Evolutionary conservation across 2,329 filamentous ascomycete genomes (phyloP).

Genomic region (Magnaporthales sp.): DNA sequence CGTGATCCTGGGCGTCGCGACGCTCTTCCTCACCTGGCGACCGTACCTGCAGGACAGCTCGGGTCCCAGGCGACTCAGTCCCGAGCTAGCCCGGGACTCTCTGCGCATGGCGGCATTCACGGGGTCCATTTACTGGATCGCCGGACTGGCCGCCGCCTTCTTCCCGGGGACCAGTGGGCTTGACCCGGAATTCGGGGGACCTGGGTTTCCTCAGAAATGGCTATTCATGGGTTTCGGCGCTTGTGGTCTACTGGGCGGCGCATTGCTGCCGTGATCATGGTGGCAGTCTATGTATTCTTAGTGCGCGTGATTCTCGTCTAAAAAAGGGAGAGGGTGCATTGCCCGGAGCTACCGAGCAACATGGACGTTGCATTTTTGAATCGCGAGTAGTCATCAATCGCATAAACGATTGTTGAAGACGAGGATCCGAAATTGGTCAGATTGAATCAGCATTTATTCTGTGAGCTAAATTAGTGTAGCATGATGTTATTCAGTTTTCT

Average conservation of each 20-base stretch:
- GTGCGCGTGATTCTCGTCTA: too few species aligned
- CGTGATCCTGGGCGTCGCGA: slow-evolving; percentile 26
- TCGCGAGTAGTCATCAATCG: not conserved
- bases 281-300: too few species aligned
- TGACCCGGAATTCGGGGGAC: slow-evolving; percentile 33
- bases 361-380: too few species aligned
- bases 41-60: slow-evolving; percentile 9
- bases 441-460: not conserved
- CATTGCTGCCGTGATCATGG: slow-evolving; percentile 2
- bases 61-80: slow-evolving; percentile 8
- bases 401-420: not conserved
- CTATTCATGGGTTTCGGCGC: slow-evolving; percentile 20
- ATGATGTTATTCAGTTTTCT: not conserved
- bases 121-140: slow-evolving; percentile 32
- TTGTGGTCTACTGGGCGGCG: slow-evolving; percentile 9
- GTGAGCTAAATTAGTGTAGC: not conserved
- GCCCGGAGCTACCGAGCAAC: too few species aligned
- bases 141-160: slow-evolving; percentile 25
- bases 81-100: slow-evolving; percentile 20
- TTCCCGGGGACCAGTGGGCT: slow-evolving; percentile 30
- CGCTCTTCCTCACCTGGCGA: slow-evolving; percentile 31
- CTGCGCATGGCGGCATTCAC: slow-evolving; percentile 24
- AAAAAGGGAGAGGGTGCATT: too few species aligned
- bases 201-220: slow-evolving; percentile 29
- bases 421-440: not conserved